phyloP scores from a whole-genome alignment of 352 stramenopile genomes.

The Aphanomyces invadans region DNA sequence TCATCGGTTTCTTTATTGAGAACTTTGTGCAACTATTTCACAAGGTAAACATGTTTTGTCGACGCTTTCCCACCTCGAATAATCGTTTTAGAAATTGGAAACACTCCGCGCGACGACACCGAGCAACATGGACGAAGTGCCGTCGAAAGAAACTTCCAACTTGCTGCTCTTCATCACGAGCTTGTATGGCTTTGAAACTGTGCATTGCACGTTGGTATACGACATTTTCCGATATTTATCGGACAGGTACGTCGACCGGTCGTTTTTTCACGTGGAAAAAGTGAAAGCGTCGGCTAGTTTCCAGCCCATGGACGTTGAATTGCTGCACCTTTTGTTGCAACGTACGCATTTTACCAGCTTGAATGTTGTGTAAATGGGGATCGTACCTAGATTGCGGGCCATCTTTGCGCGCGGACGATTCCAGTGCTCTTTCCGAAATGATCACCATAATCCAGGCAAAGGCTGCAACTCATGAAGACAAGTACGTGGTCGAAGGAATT shows the following conservation, averaged over 20 bases:
- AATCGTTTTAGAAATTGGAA: conserved; percentile 44
- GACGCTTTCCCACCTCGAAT: conserved; percentile 21
- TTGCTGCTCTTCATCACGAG: conserved; percentile 81
- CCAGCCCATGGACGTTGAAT: conserved; percentile 67
- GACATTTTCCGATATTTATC: conserved; percentile 82
- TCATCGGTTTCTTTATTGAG: conserved; percentile 77
- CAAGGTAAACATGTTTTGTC: conserved; percentile 1
- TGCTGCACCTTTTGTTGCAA: conserved; percentile 83
- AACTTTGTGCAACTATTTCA: conserved; percentile 31
- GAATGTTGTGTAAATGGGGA: no score
- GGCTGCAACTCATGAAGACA: conserved; percentile 39
- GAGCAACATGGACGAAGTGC: conserved; percentile 31
- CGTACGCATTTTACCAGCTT: conserved; percentile 8
- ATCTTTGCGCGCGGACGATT: conserved; percentile 79
- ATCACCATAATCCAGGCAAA: conserved; percentile 76
- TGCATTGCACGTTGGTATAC: conserved; percentile 86
- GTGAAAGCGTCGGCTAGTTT: conserved; percentile 30
- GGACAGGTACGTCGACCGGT: conserved; percentile 27
- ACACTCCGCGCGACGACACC: conserved; percentile 18
- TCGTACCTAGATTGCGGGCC: conserved; percentile 52
- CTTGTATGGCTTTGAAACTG: conserved; percentile 86
- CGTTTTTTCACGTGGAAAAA: not conserved
- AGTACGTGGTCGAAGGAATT: not conserved
- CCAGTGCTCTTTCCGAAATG: conserved; percentile 78
- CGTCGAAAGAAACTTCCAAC: conserved; percentile 68